These are phyloP conservation scores for Cicer pinnatifidum DNA, from an alignment of 306 rosid genomes.

Conservation along the genomic window DNA sequence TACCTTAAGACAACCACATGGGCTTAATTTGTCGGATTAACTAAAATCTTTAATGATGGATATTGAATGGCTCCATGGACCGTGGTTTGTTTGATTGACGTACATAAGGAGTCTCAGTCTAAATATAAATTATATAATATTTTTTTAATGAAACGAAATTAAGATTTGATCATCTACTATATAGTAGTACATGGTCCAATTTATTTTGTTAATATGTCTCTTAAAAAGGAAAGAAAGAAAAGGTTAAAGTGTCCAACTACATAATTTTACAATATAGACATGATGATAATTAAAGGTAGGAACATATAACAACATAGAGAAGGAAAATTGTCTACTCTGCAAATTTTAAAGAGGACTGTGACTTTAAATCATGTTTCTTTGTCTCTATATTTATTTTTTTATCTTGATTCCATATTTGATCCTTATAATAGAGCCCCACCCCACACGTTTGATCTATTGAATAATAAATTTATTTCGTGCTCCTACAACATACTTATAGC, in stretches of 20 bases:
- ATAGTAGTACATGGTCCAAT: conserved; percentile 1
- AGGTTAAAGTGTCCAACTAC: conserved; percentile 26
- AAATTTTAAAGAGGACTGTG: conserved; percentile 51
- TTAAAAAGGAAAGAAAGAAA: conserved; percentile 36
- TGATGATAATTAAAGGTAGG: conserved; percentile 42
- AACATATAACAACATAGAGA: conserved; percentile 40
- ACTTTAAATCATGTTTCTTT: conserved; percentile 58
- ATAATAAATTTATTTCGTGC: conserved; percentile 36
- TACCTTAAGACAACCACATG: conserved; percentile 22
- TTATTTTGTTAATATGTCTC: conserved; percentile 23
- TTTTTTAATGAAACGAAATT: not conserved
- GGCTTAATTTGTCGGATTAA: conserved; percentile 41
- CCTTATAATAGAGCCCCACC: conserved; percentile 38
- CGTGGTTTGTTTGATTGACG: conserved; percentile 8
- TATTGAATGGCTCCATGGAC: conserved; percentile 11
- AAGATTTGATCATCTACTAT: too few species aligned
- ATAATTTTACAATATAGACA: conserved; percentile 8
- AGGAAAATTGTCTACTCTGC: conserved; percentile 48
- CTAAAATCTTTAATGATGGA: conserved; percentile 1
- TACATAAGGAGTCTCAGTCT: not conserved
- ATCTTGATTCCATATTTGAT: conserved; percentile 47
- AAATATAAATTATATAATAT: not conserved
- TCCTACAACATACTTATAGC: conserved; percentile 39
- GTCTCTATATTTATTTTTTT: conserved; percentile 46
- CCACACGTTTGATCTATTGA: conserved; percentile 41